Conservation (phyloP, 2,329 filamentous ascomycete genomes). For the Fusarium dimerum region DNA sequence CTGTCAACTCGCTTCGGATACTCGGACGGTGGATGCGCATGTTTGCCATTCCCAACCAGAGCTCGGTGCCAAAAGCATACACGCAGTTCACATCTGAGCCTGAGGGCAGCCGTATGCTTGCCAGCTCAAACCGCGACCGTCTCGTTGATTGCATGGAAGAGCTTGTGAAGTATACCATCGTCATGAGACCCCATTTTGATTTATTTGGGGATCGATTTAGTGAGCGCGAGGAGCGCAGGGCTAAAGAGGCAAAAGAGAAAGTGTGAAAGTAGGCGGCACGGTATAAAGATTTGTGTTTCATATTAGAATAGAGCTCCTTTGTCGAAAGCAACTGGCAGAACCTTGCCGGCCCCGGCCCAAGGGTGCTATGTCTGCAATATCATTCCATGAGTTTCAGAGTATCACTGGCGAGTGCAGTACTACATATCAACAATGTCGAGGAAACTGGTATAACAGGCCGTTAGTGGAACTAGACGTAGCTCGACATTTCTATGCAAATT, state of each 20-base stretch:
- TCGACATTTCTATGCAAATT: too few species aligned
- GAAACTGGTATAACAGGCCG: too few species aligned
- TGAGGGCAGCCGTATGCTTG: conserved; percentile 53
- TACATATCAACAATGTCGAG: too few species aligned
- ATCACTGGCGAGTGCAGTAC: too few species aligned
- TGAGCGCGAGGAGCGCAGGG: conserved; percentile 50
- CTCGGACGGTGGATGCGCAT: conserved; percentile 71
- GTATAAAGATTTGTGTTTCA: neutral
- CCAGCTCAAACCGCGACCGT: conserved; percentile 58
- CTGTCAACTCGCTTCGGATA: conserved; percentile 65
- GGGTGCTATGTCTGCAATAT: too few species aligned
- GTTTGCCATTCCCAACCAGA: conserved; percentile 68
- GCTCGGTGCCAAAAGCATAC: conserved; percentile 63
- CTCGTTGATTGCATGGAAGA: conserved; percentile 70
- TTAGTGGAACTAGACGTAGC: too few species aligned
- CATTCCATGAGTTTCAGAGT: too few species aligned
- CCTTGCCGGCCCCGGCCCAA: too few species aligned
- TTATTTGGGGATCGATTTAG: conserved; percentile 65
- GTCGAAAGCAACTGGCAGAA: neutral
- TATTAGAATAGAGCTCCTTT: neutral
- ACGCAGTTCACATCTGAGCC: conserved; percentile 56
- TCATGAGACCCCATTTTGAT: conserved; percentile 63
- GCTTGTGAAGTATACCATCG: conserved; percentile 67
- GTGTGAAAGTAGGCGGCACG: neutral
- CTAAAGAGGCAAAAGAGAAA: conserved; percentile 4